These are phyloP conservation scores for Cyberlindnera mississippiensis DNA, from an alignment of 805 yeast genomes.

Conservation along the genomic window DNA sequence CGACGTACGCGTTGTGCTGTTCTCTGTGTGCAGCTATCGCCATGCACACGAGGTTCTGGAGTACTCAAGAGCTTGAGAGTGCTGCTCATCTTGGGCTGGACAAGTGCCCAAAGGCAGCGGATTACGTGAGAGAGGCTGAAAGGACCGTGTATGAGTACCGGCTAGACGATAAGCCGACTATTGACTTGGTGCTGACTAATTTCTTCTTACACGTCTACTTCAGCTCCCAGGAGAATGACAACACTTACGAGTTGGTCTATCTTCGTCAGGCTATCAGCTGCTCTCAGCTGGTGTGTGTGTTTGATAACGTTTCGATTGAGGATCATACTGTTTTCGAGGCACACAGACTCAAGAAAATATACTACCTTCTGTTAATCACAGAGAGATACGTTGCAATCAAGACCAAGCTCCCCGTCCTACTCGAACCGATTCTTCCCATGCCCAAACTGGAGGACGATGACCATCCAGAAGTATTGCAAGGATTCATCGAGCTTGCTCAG, in stretches of 20 bases:
- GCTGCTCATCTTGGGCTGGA: conserved; percentile 10
- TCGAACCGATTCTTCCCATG: conserved; percentile 21
- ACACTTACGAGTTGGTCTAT: conserved; percentile 16
- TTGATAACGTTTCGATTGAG: conserved; percentile 11
- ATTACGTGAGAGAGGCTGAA: conserved; percentile 19
- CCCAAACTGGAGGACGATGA: conserved; percentile 24
- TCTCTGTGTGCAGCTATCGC: conserved; percentile 23
- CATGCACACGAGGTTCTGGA: conserved; percentile 20
- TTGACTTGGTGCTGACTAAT: conserved; percentile 13
- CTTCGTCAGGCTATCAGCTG: conserved; percentile 23
- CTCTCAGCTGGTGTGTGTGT: conserved; percentile 20
- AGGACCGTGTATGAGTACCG: conserved; percentile 15
- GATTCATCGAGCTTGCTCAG: conserved; percentile 22
- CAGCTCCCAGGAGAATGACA: conserved; percentile 8
- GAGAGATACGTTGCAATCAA: conserved; percentile 23
- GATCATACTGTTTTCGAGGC: conserved; percentile 14
- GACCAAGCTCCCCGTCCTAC: conserved; percentile 18
- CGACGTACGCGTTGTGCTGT: conserved; percentile 20
- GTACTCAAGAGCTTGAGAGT: conserved; percentile 11
- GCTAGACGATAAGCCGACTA: conserved; percentile 10
- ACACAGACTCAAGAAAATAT: conserved; percentile 22
- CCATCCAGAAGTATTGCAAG: conserved; percentile 21
- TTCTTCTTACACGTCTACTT: conserved; percentile 22
- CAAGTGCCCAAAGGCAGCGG: conserved; percentile 15
- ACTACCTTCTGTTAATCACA: conserved; percentile 21